Base-by-base conservation (phyloP, 495 filamentous ascomycete species). In the Trichoderma reesei region DNA sequence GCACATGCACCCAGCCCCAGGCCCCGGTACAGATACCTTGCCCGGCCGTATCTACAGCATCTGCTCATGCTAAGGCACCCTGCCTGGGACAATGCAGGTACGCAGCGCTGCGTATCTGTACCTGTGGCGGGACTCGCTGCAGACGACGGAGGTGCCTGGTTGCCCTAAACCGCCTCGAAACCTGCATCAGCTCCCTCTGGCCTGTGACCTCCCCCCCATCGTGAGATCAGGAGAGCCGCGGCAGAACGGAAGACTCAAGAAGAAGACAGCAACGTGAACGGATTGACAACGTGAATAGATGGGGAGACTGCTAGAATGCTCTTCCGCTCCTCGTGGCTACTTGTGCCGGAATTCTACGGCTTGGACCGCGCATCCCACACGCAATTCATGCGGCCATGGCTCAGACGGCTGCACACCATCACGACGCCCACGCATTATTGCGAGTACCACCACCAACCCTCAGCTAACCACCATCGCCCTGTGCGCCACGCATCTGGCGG, bases 391-490 rank as follows among this genome's bases (percentile, higher is more conserved):
- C 51, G 51, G 34, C 51, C 51, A 33, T 31, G 20, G n/a, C n/a
- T n/a, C n/a, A n/a, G 20, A 5, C n/a, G 31, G 20, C 51, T 56
- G 51, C 51, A 56, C 51, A 56, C 51, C 51, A 56, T 56, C 51
- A 11, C 51, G 14, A 48, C 16, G n/a, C n/a, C n/a, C n/a, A 48
- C 44, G 44, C 44, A 48, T 48, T 26, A 48, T 4, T n/a, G 20
- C 44, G n/a, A 48, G n/a, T n/a, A n/a, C n/a, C n/a, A n/a, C n/a
- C n/a, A n/a, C n/a, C n/a, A n/a, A n/a, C n/a, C n/a, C n/a, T n/a
- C 44, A 48, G 44, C 44, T 48, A 48, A 48, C 44, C 51, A 10
- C 31, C 51, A 33, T 56, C 51, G 51, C 51, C 51, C 51, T 56
- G 51, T 56, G 51, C 51, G 51, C 51, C 51, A 56, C 51, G 31